Conservation (phyloP, 805 yeast species). For the Starmerella etchellsii region DNA sequence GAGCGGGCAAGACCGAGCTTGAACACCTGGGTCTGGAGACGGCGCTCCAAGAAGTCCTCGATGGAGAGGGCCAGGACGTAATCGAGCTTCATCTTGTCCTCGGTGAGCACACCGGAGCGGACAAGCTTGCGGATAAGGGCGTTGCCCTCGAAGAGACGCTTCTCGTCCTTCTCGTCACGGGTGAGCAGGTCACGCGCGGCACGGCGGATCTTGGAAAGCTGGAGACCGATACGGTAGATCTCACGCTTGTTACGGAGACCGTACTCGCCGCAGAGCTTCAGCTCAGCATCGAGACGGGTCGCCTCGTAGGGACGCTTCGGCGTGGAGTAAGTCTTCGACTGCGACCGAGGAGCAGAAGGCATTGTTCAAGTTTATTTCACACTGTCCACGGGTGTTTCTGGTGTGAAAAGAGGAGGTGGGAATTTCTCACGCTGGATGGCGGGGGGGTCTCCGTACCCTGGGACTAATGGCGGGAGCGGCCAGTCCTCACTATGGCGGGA, state of each 20-base stretch:
- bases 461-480: too few relatives aligned
- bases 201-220: conserved; percentile 98
- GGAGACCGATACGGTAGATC: conserved; percentile 98
- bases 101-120: conserved; percentile 96
- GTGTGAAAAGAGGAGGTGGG: conserved; percentile 1
- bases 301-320: conserved; percentile 99
- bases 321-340: conserved; percentile 98
- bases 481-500: too few relatives aligned
- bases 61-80: conserved; percentile 95
- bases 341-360: conserved; percentile 66
- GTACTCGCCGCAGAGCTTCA: conserved; percentile 98
- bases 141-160: conserved; percentile 99
- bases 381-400: conserved; percentile 11
- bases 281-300: conserved; percentile 98
- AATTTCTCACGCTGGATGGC: too few relatives aligned
- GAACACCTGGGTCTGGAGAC: conserved; percentile 99
- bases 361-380: conserved; percentile 19
- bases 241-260: conserved; percentile 99
- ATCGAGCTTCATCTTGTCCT: conserved; percentile 99
- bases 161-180: conserved; percentile 99
- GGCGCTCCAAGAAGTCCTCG: conserved; percentile 99
- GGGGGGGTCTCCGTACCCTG: too few relatives aligned
- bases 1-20: conserved; percentile 99
- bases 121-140: conserved; percentile 99
- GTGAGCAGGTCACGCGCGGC: conserved; percentile 99